These are phyloP conservation scores for Acacia concinna DNA, from an alignment of 331 rosid species.

Conservation along the genomic window DNA sequence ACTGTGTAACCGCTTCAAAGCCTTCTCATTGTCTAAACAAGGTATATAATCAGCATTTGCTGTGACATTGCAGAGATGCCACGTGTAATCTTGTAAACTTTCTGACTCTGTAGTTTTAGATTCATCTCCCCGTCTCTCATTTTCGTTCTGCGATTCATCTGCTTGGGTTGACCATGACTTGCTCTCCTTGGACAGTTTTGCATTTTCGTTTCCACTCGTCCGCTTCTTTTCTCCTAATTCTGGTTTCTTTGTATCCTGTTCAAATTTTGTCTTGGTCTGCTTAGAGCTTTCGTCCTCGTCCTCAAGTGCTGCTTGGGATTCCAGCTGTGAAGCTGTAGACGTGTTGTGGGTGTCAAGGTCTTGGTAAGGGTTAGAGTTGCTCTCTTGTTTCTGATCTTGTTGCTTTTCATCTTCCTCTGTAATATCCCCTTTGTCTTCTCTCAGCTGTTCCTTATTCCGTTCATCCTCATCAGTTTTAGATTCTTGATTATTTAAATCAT, in stretches of 20 bases:
- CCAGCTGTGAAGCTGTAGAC: too few relatives aligned
- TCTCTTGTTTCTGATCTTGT: conserved; percentile 5
- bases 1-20: conserved; percentile 46
- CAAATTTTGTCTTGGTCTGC: background rate
- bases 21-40: conserved; percentile 85
- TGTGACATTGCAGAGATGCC: conserved; percentile 72
- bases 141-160: conserved; percentile 67
- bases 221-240: conserved; percentile 2
- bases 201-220: background rate
- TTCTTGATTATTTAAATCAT: conserved; percentile 24
- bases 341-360: background rate
- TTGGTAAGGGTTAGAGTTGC: background rate
- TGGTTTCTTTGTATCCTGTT: conserved; percentile 19
- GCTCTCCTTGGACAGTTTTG: conserved; percentile 21
- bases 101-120: conserved; percentile 37
- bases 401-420: conserved; percentile 19
- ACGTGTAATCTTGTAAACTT: conserved; percentile 43
- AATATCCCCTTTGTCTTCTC: conserved; percentile 45
- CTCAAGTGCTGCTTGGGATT: too few relatives aligned
- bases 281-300: conserved; percentile 4
- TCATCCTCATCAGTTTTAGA: conserved; percentile 38
- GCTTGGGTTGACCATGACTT: conserved; percentile 75
- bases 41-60: conserved; percentile 79
- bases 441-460: conserved; percentile 38
- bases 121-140: conserved; percentile 65